Percentiles rank a stretch among this genome's conserved stretches.
phyloP scores from a whole-genome alignment of 352 stramenopile genomes.

The Globisporangium apiculatum region DNA sequence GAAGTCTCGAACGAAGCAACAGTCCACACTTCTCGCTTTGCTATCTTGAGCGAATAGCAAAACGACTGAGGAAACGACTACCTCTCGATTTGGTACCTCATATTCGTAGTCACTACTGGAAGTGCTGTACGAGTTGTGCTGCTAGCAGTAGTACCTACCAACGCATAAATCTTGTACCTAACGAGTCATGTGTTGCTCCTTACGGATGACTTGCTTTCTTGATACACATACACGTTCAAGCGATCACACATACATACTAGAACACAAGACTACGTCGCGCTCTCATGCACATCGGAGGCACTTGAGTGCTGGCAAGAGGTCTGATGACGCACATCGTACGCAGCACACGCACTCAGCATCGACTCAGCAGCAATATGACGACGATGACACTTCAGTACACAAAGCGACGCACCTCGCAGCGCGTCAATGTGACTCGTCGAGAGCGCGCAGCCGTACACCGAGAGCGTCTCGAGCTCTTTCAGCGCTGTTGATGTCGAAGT shows the following conservation, averaged over 20 bases:
- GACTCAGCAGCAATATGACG: not conserved
- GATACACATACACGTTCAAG: not conserved
- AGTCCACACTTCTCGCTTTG: too few species aligned
- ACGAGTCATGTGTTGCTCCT: too few species aligned
- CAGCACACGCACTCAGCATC: not conserved
- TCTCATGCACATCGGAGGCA: conserved; percentile 40
- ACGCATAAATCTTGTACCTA: too few species aligned
- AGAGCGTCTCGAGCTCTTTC: conserved; percentile 45
- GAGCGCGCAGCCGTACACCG: conserved; percentile 47
- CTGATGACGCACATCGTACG: conserved; percentile 10
- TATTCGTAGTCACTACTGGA: too few species aligned
- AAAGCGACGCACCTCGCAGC: conserved; percentile 29
- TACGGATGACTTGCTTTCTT: too few species aligned
- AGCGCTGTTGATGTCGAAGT: conserved; percentile 19
- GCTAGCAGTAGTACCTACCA: too few species aligned
- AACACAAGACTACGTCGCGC: not conserved
- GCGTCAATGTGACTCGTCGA: conserved; percentile 42
- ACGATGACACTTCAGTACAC: too few species aligned
- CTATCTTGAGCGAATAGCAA: too few species aligned
- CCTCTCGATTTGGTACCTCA: too few species aligned
- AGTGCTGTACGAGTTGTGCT: too few species aligned
- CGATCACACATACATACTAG: not conserved
- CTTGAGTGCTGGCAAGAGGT: conserved; percentile 41
- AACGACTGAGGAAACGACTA: too few species aligned
- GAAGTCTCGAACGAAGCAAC: too few species aligned